Conservation (phyloP, 306 rosid genomes). For the Lablab purpureus region DNA sequence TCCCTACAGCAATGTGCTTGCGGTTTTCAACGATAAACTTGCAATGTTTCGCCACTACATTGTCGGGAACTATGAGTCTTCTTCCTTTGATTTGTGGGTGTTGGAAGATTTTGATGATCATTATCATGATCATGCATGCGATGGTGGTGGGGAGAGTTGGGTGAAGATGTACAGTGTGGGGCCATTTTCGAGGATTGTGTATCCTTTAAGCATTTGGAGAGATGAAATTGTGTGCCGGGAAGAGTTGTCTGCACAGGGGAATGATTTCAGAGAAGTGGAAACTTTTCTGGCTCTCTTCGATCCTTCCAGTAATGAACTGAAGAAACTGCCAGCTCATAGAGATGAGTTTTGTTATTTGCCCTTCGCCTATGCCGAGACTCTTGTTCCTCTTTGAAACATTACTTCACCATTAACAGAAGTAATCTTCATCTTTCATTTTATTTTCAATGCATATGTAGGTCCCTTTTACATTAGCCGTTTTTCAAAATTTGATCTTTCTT, state of each 20-base stretch:
- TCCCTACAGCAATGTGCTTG: neutral
- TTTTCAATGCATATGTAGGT: too few relatives aligned
- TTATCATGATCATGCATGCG: neutral
- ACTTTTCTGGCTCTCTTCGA: slow-evolving; percentile 9
- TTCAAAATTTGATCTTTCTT: too few relatives aligned
- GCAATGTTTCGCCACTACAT: slow-evolving; percentile 28
- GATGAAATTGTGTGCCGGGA: slow-evolving; percentile 31
- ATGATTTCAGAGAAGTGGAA: neutral
- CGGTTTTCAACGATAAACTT: slow-evolving; percentile 1
- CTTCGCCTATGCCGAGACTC: slow-evolving; percentile 38
- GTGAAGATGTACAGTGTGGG: slow-evolving; percentile 25
- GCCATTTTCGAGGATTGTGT: slow-evolving; percentile 4
- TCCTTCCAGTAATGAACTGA: slow-evolving; percentile 10
- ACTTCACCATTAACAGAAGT: neutral
- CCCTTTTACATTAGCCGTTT: too few relatives aligned
- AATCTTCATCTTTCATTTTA: neutral
- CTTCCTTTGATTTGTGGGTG: slow-evolving; percentile 38
- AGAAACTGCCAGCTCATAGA: neutral
- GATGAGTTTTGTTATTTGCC: neutral
- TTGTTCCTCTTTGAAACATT: slow-evolving; percentile 16
- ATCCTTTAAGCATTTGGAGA: slow-evolving; percentile 29
- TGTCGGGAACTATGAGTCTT: neutral
- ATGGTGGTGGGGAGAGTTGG: slow-evolving; percentile 14
- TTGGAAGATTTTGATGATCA: neutral
- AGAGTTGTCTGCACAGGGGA: neutral